Percentiles rank a stretch among this genome's conserved stretches.
Evolutionary conservation across 805 yeast genomes (phyloP).

Genomic region (Kodamaea jinghongensis): DNA sequence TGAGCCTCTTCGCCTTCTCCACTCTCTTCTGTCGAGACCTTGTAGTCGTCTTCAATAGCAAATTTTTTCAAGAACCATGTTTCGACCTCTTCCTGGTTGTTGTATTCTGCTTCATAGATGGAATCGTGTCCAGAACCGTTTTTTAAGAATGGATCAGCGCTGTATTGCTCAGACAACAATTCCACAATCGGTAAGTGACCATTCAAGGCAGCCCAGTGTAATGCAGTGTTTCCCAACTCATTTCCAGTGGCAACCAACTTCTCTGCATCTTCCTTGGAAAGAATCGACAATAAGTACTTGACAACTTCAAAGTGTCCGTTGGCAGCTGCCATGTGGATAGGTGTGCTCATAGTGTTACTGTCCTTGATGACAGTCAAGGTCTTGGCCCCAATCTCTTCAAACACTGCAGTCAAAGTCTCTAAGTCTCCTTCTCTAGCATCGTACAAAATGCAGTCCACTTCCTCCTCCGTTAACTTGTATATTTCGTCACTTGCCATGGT

Average conservation of each 20-base stretch:
- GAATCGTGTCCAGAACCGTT: constrained; percentile 79
- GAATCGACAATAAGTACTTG: constrained; percentile 51
- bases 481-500: constrained; percentile 10
- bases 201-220: constrained; percentile 94
- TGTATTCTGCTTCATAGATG: constrained; percentile 84
- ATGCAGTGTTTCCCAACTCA: constrained; percentile 86
- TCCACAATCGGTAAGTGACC: constrained; percentile 77
- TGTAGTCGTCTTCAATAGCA: constrained; percentile 57
- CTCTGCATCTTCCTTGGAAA: constrained; percentile 44
- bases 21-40: constrained; percentile 34
- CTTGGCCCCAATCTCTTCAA: constrained; percentile 53
- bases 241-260: constrained; percentile 43
- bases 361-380: constrained; percentile 52
- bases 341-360: constrained; percentile 63
- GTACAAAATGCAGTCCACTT: constrained; percentile 74
- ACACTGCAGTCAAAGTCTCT: constrained; percentile 67
- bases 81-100: constrained; percentile 72
- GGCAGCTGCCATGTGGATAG: constrained; percentile 94
- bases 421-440: constrained; percentile 89
- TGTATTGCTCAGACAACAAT: constrained; percentile 65
- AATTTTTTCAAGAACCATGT: constrained; percentile 71
- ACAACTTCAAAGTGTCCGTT: constrained; percentile 82
- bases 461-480: constrained; percentile 57
- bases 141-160: constrained; percentile 78
- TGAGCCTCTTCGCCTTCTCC: constrained; percentile 24